A percentile compares a stretch with the other conserved stretches of the same genome.
phyloP scores from a whole-genome alignment of 2,329 filamentous ascomycete genomes.

The Colletotrichum kahawae region DNA sequence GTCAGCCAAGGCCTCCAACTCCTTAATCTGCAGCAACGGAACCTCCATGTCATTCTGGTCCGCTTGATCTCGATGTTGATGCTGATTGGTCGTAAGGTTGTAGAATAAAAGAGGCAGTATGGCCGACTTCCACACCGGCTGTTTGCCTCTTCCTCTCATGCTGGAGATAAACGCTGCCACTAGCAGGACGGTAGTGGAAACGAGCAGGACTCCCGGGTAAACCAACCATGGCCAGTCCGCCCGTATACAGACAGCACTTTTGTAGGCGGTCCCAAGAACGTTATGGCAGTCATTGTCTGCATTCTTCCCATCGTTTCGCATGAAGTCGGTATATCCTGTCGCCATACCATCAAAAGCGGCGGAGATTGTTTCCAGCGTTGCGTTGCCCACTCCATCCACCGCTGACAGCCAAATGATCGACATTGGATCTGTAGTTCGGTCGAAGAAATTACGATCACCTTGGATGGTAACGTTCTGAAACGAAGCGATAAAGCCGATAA shows the following conservation, averaged over 20 bases:
- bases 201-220: accelerated
- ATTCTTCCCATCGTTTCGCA: neutral
- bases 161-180: accelerated
- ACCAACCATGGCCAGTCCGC: neutral
- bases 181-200: accelerated
- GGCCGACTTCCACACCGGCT: neutral
- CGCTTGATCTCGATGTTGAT: accelerated
- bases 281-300: neutral
- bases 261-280: neutral
- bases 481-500: no score
- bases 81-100: accelerated
- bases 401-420: no score
- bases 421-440: no score
- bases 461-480: no score
- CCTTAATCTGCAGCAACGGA: neutral
- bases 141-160: accelerated
- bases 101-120: neutral
- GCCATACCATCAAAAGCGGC: neutral
- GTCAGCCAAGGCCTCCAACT: neutral
- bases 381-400: neutral
- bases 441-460: no score
- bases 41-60: neutral
- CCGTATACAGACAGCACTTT: neutral
- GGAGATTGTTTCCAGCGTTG: neutral
- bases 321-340: neutral